Percentiles rank a stretch among this genome's conserved stretches.
Evolutionary conservation across 164 flowering plant genomes (phyloP).

Genomic region (Annona squamosa): DNA sequence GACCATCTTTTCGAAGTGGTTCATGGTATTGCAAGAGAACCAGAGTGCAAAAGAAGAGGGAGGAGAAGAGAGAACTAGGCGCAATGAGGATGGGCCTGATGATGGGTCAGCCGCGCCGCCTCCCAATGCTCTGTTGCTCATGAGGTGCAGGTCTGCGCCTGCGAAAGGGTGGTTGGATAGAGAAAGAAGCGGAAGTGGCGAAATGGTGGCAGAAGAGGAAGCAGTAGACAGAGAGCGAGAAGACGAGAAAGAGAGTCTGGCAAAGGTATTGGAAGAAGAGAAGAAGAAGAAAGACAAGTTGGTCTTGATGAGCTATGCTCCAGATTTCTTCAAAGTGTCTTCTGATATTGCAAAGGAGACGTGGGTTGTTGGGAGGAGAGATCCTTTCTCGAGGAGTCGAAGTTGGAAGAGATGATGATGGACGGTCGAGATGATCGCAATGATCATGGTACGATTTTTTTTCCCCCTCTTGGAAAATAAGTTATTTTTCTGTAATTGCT

Average conservation of each 20-base stretch:
- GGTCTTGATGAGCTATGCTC: conserved; percentile 50
- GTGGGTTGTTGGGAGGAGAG: conserved; percentile 66
- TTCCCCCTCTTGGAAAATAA: too few species aligned
- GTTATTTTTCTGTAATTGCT: too few species aligned
- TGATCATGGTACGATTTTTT: not conserved
- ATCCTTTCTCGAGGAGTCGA: conserved; percentile 64
- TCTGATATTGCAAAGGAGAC: conserved; percentile 78
- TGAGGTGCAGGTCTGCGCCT: conserved; percentile 93
- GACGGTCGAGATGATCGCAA: not conserved
- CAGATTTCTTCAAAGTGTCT: conserved; percentile 62
- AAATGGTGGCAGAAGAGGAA: not conserved
- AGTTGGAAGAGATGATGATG: conserved; percentile 63
- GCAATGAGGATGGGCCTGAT: conserved; percentile 5
- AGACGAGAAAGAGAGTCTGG: conserved; percentile 17
- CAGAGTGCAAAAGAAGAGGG: conserved; percentile 16
- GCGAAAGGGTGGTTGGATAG: conserved; percentile 68
- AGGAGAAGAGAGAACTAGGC: conserved; percentile 11
- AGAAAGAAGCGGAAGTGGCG: conserved; percentile 15
- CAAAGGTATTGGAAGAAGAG: conserved; percentile 26
- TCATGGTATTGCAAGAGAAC: conserved; percentile 73
- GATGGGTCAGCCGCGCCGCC: conserved; percentile 49
- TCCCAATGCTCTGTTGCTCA: conserved; percentile 72
- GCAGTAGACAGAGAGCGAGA: conserved; percentile 16
- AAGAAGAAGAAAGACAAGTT: conserved; percentile 39
- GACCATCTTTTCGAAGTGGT: conserved; percentile 73